Base-by-base conservation (phyloP, 2,329 filamentous ascomycete genomes). In the Fusarium neocosmosporiellum region DNA sequence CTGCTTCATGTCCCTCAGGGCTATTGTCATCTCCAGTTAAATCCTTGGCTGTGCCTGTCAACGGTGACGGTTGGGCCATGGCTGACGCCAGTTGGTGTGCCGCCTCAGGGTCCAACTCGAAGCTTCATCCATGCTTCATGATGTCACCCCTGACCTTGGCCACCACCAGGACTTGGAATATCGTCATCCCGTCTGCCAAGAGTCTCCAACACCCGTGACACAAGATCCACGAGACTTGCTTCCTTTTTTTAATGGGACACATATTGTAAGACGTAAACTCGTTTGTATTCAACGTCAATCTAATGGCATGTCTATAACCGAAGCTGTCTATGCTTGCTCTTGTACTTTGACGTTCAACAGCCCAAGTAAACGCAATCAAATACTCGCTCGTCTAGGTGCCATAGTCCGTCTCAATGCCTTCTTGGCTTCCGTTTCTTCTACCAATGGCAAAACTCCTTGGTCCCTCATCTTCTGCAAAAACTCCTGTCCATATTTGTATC, bases 401-500 rank as follows among this genome's bases (percentile, higher is more conserved):
- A 94, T 94, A 1, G 93, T 96, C 76, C 93, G 88, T 76, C 93
- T 87, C 77, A 96, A 82, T 31, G 91, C 92, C 82, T 91, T 92
- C 86, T 94, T 94, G 73, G 93, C 92, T 78, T 93, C 93, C 22
- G 90, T 92, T 84, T 93, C 92, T 78, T 93, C 91, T 58, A 89
- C 87, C 53, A 93, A 77, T 27, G 89, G 89, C 74, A 99, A 83
- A 41, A 92, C 88, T 0, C 96, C 96, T 77, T 97, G 88, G 41
- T 93, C 93, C 79, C 91, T 91, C 80, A 98, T 84, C 75, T 91
- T 88, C 61, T 90, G 90, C 73, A 99, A 82, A 80, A 92, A 98
- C 62, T 94, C 90, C 80, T 93, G 92, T 6, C 95, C 96, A 79
- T 92, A 99, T 63, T 89, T 88, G 82, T 98, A 97, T 2, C 96